Evolutionary conservation across 179 eudicot genomes (phyloP).

Genomic region (Gypsophila paniculata): DNA sequence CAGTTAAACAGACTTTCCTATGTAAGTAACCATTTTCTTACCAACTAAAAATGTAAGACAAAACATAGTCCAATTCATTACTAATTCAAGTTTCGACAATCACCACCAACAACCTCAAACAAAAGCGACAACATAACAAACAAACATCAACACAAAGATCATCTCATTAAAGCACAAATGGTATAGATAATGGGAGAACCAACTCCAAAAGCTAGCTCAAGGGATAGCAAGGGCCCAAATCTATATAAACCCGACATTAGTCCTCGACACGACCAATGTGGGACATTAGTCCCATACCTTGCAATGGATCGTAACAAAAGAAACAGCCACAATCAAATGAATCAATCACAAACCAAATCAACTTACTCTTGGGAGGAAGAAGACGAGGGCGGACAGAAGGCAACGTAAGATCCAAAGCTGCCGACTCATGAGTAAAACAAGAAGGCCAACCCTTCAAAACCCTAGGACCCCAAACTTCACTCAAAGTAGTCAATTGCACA

Average conservation of each 20-base stretch:
- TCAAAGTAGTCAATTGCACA: conserved; percentile 67
- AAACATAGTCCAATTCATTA: conserved; percentile 6
- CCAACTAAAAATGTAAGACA: conserved; percentile 9
- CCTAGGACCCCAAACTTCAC: conserved; percentile 81
- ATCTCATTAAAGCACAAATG: not conserved
- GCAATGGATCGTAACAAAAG: too few species aligned
- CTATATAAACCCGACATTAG: too few species aligned
- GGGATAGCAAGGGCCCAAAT: too few species aligned
- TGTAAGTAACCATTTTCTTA: conserved; percentile 1
- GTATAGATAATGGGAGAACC: too few species aligned
- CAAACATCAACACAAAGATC: conserved; percentile 13
- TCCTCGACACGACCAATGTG: too few species aligned
- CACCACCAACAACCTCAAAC: conserved; percentile 20
- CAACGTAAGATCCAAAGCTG: conserved; percentile 42
- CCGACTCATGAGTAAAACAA: conserved; percentile 51
- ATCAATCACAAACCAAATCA: not conserved
- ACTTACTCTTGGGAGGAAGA: conserved; percentile 81
- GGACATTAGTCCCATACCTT: too few species aligned
- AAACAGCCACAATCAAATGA: conserved; percentile 18
- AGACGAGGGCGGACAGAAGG: conserved; percentile 38
- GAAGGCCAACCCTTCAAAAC: conserved; percentile 86
- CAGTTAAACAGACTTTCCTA: conserved; percentile 11
- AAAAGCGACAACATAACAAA: conserved; percentile 1
- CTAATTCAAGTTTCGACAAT: conserved; percentile 12
- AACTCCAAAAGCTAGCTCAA: too few species aligned